Conservation (phyloP, 805 yeast genomes). For the Yamadazyma olivae region DNA sequence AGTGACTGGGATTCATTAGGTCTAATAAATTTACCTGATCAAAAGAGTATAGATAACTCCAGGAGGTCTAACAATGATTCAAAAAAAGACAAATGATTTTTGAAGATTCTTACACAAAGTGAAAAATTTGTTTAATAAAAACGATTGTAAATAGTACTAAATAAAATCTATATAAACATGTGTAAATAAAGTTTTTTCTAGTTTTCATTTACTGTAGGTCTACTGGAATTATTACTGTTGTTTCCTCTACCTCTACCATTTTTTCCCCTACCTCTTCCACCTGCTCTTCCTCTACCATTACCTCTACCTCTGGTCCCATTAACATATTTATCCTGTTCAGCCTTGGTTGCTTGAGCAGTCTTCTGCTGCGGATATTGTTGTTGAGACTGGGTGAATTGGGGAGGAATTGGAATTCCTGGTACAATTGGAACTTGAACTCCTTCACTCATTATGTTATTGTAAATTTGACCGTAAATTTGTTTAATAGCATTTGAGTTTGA, state of each 20-base stretch:
- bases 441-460: slow-evolving; percentile 40
- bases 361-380: too few species aligned
- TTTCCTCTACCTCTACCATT: slow-evolving; percentile 4
- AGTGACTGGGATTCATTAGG: slow-evolving; percentile 45
- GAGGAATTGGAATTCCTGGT: slow-evolving; percentile 16
- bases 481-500: slow-evolving; percentile 31
- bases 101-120: too few species aligned
- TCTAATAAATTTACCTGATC: slow-evolving; percentile 38
- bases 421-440: slow-evolving; percentile 34
- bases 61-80: too few species aligned
- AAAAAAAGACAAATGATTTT: too few species aligned
- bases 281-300: slow-evolving; percentile 10
- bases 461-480: slow-evolving; percentile 42
- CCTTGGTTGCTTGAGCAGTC: too few species aligned
- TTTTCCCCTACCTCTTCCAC: slow-evolving; percentile 9
- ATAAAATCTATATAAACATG: not conserved
- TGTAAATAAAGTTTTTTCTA: too few species aligned
- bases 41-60: not conserved
- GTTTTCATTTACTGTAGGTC: too few species aligned
- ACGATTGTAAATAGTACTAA: not conserved
- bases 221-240: too few species aligned
- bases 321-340: not conserved
- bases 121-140: too few species aligned
- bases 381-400: slow-evolving; percentile 2
- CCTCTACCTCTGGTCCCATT: slow-evolving; percentile 15